A percentile compares a stretch with the other conserved stretches of the same genome.
These are phyloP conservation scores for Filobasidium floriforme DNA, from an alignment of 768 basidiomycete genomes.

Conservation along the genomic window DNA sequence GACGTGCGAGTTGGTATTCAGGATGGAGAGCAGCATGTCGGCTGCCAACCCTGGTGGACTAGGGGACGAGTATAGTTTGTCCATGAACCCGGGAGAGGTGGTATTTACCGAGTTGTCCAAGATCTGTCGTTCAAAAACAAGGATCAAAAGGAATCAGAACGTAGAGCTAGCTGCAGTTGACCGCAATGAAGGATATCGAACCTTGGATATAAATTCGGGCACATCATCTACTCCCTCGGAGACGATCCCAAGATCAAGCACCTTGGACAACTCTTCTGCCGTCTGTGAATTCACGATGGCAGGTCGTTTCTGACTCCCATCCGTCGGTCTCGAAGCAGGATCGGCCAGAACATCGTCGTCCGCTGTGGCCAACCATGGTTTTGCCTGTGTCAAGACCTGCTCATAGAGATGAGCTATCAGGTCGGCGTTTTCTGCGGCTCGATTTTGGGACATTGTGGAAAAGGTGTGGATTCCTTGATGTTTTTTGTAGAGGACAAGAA, in stretches of 20 bases:
- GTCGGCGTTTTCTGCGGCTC: neutral
- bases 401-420: neutral
- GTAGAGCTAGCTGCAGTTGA: too few relatives aligned
- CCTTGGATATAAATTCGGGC: too few relatives aligned
- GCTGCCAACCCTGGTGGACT: constrained; percentile 31
- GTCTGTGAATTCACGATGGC: neutral
- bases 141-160: too few relatives aligned
- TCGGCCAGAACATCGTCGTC: constrained; percentile 1
- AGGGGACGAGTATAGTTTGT: constrained; percentile 32
- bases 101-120: constrained; percentile 29
- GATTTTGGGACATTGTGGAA: neutral
- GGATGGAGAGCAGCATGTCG: constrained; percentile 27
- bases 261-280: neutral
- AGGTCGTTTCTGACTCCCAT: neutral
- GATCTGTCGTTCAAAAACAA: constrained; percentile 20
- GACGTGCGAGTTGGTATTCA: constrained; percentile 34
- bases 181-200: too few relatives aligned
- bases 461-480: too few relatives aligned
- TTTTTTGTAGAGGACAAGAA: too few relatives aligned
- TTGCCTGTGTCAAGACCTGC: neutral
- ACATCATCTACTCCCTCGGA: neutral
- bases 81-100: constrained; percentile 33
- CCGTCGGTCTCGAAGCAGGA: neutral
- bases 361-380: neutral
- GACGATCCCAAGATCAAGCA: neutral